Percentiles rank a stretch among this genome's conserved stretches.
Evolutionary conservation across 2,329 filamentous ascomycete species (phyloP).

Genomic region (Aspergillus luchuensis): DNA sequence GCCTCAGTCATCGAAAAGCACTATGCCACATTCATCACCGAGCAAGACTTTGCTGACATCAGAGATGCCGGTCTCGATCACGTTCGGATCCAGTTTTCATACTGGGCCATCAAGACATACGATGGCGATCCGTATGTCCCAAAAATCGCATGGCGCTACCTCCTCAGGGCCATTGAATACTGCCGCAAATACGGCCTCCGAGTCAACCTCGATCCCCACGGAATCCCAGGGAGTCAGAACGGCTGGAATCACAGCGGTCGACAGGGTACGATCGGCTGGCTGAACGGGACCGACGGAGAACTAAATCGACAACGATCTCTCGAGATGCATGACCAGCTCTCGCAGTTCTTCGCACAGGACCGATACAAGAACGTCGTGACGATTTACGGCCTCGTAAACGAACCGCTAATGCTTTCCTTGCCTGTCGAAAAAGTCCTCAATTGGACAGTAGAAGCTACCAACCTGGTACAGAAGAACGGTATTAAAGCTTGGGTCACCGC

Average conservation of each 20-base stretch:
- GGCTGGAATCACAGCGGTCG: conserved; percentile 96
- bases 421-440: conserved; percentile 65
- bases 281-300: conserved; percentile 83
- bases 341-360: conserved; percentile 88
- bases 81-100: conserved; percentile 91
- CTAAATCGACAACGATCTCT: conserved; percentile 79
- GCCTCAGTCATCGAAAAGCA: conserved; percentile 80
- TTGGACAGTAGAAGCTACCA: conserved; percentile 77
- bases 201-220: conserved; percentile 91
- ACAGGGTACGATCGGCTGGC: conserved; percentile 78
- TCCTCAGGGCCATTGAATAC: conserved; percentile 90
- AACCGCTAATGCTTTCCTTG: conserved; percentile 82
- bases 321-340: conserved; percentile 82
- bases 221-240: conserved; percentile 89
- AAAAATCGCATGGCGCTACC: conserved; percentile 87
- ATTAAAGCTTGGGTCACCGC: conserved; percentile 75
- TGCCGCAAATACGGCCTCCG: conserved; percentile 88
- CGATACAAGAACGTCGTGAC: conserved; percentile 89
- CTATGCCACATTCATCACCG: conserved; percentile 85
- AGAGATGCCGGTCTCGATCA: conserved; percentile 88
- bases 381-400: conserved; percentile 93
- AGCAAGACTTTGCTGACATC: conserved; percentile 82
- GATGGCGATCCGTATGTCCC: conserved; percentile 84
- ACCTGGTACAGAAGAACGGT: conserved; percentile 74
- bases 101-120: conserved; percentile 90